These are phyloP conservation scores for Mortierella sp. DNA, from an alignment of 371 early-diverging fungal species.

Conservation along the genomic window DNA sequence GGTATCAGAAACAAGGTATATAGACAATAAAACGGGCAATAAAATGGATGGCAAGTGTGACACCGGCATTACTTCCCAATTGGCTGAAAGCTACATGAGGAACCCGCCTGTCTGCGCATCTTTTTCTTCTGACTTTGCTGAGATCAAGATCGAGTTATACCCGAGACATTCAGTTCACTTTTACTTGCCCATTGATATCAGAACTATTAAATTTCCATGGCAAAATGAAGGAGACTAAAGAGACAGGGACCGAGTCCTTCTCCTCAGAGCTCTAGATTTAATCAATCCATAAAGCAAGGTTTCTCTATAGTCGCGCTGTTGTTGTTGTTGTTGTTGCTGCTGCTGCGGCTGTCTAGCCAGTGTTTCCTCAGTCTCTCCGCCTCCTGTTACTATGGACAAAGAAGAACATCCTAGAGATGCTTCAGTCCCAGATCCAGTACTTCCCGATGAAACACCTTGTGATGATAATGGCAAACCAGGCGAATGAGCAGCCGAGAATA, in stretches of 20 bases:
- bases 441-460: not conserved
- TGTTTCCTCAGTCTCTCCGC: not conserved
- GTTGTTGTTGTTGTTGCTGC: not conserved
- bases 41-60: too few species aligned
- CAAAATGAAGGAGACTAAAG: slow-evolving; percentile 8
- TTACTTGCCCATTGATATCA: too few species aligned
- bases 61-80: too few species aligned
- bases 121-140: not conserved
- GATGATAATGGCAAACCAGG: not conserved
- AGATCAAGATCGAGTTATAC: too few species aligned
- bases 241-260: slow-evolving; percentile 41
- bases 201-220: not conserved
- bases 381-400: too few species aligned
- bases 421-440: not conserved
- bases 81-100: too few species aligned
- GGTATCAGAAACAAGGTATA: too few species aligned
- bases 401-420: not conserved
- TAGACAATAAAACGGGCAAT: too few species aligned
- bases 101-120: too few species aligned
- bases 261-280: slow-evolving; percentile 37
- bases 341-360: not conserved
- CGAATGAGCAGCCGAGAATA: not conserved
- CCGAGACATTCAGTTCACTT: too few species aligned
- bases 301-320: slow-evolving; percentile 22
- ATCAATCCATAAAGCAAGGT: slow-evolving; percentile 32